Conservation (phyloP, 176 grass and related monocot genomes). For the Oryza punctata region DNA sequence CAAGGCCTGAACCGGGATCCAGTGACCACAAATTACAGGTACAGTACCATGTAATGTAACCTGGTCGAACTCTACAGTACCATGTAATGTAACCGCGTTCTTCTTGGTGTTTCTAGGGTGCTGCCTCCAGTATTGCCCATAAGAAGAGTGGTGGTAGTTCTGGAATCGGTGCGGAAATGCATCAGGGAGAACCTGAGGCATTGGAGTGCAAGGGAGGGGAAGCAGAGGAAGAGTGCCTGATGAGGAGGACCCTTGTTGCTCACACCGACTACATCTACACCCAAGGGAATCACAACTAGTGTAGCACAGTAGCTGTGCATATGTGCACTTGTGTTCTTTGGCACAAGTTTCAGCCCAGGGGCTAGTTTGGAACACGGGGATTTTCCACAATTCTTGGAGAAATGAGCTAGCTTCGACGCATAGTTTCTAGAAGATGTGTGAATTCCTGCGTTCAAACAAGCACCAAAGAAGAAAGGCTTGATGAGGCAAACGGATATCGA, state of each 20-base stretch:
- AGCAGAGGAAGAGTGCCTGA: constrained; percentile 46
- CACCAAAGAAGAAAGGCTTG: neutral
- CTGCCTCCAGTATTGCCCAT: neutral
- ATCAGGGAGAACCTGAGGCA: constrained; percentile 13
- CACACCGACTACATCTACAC: constrained; percentile 75
- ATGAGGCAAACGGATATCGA: neutral
- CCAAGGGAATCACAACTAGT: constrained; percentile 62
- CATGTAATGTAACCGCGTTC: neutral
- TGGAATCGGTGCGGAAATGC: neutral
- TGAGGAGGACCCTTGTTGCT: constrained; percentile 60
- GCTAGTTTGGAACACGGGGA: neutral
- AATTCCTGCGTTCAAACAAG: neutral
- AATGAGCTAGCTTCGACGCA: neutral
- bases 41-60: neutral
- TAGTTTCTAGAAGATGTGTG: neutral
- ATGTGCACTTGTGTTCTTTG: neutral
- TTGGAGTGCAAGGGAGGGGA: constrained; percentile 28
- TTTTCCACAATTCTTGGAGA: neutral
- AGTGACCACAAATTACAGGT: constrained; percentile 36
- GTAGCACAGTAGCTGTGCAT: neutral
- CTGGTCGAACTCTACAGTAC: neutral
- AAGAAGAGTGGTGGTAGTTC: constrained; percentile 1
- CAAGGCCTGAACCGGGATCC: constrained; percentile 39
- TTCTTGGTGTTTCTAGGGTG: constrained; percentile 3
- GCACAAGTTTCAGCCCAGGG: neutral